phyloP scores from a whole-genome alignment of 2,329 filamentous ascomycete species.

The Dactylellina cionopaga region DNA sequence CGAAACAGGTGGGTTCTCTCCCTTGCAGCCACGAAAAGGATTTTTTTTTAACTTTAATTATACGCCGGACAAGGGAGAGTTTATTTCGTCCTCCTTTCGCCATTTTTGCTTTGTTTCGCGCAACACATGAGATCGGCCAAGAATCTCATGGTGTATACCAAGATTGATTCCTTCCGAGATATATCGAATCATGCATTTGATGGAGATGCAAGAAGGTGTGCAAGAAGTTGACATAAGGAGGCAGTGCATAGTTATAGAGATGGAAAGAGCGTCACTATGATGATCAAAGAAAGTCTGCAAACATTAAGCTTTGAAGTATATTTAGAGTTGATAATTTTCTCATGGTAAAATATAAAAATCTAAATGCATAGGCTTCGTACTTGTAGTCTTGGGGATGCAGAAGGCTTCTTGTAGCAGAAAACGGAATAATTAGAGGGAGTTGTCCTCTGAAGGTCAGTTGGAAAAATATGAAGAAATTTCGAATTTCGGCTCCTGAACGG shows the following conservation, averaged over 20 bases:
- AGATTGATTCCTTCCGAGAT: neutral
- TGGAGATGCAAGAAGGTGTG: neutral
- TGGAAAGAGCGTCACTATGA: too few species aligned
- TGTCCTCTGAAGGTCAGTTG: slow-evolving; percentile 17
- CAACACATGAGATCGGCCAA: slow-evolving; percentile 37
- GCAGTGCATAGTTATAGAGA: too few species aligned
- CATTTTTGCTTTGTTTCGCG: slow-evolving; percentile 19
- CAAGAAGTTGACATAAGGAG: neutral
- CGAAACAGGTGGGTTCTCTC: slow-evolving; percentile 5
- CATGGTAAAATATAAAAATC: too few species aligned
- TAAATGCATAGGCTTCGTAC: too few species aligned
- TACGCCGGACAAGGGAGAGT: slow-evolving; percentile 32
- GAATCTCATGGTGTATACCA: slow-evolving; percentile 5
- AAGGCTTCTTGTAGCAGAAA: too few species aligned
- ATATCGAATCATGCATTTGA: neutral
- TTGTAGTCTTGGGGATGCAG: too few species aligned
- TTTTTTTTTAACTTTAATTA: slow-evolving; percentile 35
- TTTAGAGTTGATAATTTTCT: neutral
- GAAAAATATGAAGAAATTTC: neutral
- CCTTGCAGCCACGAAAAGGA: slow-evolving; percentile 11
- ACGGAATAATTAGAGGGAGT: too few species aligned
- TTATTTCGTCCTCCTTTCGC: slow-evolving; percentile 32
- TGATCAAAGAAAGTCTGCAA: too few species aligned
- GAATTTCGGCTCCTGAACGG: slow-evolving; percentile 10
- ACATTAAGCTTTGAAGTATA: neutral